A percentile compares a stretch with the other conserved stretches of the same genome.
Evolutionary conservation across 1,284 basidiomycete genomes (phyloP).

Genomic region (Trametes sp.): DNA sequence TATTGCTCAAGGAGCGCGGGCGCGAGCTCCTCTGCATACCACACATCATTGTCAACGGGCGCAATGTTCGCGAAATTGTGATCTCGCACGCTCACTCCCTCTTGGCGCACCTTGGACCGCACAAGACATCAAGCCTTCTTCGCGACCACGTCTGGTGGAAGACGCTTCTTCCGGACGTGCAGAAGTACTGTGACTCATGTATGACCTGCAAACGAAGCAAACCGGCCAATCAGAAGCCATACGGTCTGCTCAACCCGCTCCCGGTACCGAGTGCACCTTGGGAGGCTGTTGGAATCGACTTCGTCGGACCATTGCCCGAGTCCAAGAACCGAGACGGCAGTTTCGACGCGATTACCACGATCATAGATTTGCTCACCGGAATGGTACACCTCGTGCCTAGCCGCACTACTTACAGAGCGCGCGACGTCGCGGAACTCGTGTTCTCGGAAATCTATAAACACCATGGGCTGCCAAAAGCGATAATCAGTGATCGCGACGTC

Average conservation of each 20-base stretch:
- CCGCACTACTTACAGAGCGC: slow-evolving; percentile 40
- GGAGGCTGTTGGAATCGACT: slow-evolving; percentile 47
- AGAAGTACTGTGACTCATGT: slow-evolving; percentile 38
- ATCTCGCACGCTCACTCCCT: slow-evolving; percentile 42
- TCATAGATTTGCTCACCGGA: slow-evolving; percentile 44
- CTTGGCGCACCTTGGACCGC: slow-evolving; percentile 39
- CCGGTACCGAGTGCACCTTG: slow-evolving; percentile 37
- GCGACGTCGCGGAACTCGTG: slow-evolving; percentile 48
- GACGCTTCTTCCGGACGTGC: slow-evolving; percentile 34
- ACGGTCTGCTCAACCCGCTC: slow-evolving; percentile 37
- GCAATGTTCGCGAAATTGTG: slow-evolving; percentile 35
- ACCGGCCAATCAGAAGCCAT: slow-evolving; percentile 34
- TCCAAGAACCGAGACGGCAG: slow-evolving; percentile 38
- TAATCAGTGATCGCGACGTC: slow-evolving; percentile 40
- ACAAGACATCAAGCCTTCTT: slow-evolving; percentile 39
- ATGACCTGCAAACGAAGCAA: slow-evolving; percentile 37
- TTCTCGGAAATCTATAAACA: slow-evolving; percentile 47
- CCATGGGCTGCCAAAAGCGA: slow-evolving; percentile 48
- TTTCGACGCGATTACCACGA: slow-evolving; percentile 31
- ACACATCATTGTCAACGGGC: slow-evolving; percentile 26
- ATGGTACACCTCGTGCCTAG: slow-evolving; percentile 42
- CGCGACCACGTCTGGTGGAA: slow-evolving; percentile 43
- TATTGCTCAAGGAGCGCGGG: slow-evolving; percentile 25
- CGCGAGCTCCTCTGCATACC: slow-evolving; percentile 37
- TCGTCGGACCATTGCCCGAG: slow-evolving; percentile 45